Evolutionary conservation across 140 eudicot genomes (phyloP).

Genomic region (Erigeron philadelphicus): DNA sequence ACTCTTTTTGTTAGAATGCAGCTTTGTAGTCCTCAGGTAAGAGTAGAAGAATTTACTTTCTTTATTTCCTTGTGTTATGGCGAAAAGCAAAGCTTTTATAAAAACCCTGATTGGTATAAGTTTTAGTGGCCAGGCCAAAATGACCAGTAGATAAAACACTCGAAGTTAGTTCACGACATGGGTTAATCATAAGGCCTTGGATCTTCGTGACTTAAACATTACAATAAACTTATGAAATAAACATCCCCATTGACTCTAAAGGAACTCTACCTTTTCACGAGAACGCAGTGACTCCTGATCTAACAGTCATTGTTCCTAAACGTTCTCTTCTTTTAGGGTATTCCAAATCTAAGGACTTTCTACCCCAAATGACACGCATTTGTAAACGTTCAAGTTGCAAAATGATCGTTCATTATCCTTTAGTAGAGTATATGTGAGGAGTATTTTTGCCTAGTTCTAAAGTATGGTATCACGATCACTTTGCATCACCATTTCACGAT

Average conservation of each 20-base stretch:
- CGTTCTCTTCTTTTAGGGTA: not conserved
- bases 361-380: not conserved
- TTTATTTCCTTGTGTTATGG: too few relatives aligned
- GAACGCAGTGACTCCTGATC: not conserved
- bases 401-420: not conserved
- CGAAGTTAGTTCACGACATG: too few relatives aligned
- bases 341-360: not conserved
- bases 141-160: not conserved
- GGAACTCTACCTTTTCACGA: not conserved
- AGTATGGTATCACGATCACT: too few relatives aligned
- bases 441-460: too few relatives aligned
- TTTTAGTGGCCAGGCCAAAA: not conserved
- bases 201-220: too few relatives aligned
- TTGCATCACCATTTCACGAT: too few relatives aligned
- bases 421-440: too few relatives aligned
- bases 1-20: not conserved
- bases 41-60: too few relatives aligned
- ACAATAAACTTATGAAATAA: not conserved
- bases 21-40: not conserved
- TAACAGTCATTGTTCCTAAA: not conserved
- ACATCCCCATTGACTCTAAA: not conserved
- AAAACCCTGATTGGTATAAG: not conserved
- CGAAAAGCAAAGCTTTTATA: not conserved
- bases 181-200: too few relatives aligned
- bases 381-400: not conserved